Evolutionary conservation across 2,329 filamentous ascomycete genomes (phyloP), one percentile per base, ranked within the genome.

Genomic region (Domatiomyces catenatus): DNA sequence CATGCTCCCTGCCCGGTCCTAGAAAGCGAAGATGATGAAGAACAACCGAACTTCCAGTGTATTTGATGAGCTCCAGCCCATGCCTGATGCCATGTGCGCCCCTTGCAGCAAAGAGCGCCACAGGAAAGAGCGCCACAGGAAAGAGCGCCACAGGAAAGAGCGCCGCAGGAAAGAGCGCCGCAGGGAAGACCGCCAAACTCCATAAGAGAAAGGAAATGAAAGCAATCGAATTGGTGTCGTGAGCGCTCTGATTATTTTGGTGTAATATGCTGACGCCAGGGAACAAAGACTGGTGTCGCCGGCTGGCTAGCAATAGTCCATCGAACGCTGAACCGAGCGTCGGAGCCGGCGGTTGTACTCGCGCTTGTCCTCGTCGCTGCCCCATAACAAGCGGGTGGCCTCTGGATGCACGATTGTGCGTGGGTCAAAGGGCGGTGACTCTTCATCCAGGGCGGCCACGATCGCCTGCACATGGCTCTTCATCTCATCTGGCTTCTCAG

Each of bases 371-470:
- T 88, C 83, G 0, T 77, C 68, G 3, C 75, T 75, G 2, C 88
- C 88, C 90, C 92, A 98, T 63, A 83, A 92, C 45, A 96, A 71
- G 65, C 81, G 86, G 42, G 84, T 82, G 1, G 89, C 88, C 61
- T 94, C 89, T 0, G 81, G 84, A 56, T 94, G 83, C 39, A 96
- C 86, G 28, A 87, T 77, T 8, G 86, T 89, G 45, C 90, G 77
- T 0, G 92, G 92, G 63, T 98, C 92, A 62, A 94, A 96, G 0
- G 84, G 82, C 0, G 89, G 86, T 1, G 80, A 75, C 53, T 93
- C 86, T 50, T 96, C 89, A 62, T 95, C 88, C n/a, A 96, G 72
- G 0, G 83, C 76, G 5, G 77, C 75, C 55, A 95, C 79, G 50
- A 96, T 83, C 3, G 83, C 84, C 50, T 93, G 83, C 44, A 98